Evolutionary conservation across 2,329 filamentous ascomycete genomes (phyloP).

Genomic region (Zopfia rhizophila): DNA sequence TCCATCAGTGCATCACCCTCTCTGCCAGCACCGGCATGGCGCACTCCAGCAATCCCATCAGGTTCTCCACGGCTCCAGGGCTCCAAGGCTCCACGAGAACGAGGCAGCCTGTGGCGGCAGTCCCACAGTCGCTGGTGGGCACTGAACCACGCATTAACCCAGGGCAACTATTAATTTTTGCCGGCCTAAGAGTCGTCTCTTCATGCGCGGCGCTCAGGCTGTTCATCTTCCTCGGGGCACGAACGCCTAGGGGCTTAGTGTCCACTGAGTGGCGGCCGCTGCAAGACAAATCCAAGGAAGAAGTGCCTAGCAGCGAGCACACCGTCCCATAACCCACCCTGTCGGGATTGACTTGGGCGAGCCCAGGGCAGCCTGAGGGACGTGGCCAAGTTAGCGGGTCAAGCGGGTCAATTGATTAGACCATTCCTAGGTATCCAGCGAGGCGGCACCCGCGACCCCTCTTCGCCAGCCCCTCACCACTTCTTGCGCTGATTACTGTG

Average conservation of each 20-base stretch:
- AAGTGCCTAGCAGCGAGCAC: neutral
- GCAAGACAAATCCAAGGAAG: slow-evolving; percentile 7
- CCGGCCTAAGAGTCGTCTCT: neutral
- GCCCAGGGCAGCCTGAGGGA: neutral
- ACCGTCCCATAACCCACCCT: slow-evolving; percentile 28
- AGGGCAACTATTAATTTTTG: slow-evolving; percentile 23
- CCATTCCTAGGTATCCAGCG: slow-evolving; percentile 10
- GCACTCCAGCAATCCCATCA: no score
- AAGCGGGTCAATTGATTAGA: slow-evolving; percentile 28
- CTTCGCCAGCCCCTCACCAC: no score
- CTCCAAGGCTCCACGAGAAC: neutral
- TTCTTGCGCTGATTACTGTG: no score
- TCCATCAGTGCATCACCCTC: neutral
- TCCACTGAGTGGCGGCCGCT: neutral
- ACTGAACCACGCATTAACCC: slow-evolving; percentile 21
- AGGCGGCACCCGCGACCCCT: slow-evolving; percentile 5
- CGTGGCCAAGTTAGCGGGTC: slow-evolving; percentile 17
- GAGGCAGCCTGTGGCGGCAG: slow-evolving; percentile 1
- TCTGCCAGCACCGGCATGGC: no score
- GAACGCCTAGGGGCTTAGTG: no score
- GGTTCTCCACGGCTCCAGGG: no score
- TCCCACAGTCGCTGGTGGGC: slow-evolving; percentile 4
- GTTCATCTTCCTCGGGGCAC: slow-evolving; percentile 3
- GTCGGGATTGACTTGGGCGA: slow-evolving; percentile 19
- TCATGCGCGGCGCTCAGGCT: slow-evolving; percentile 9